Evolutionary conservation across 2,329 filamentous ascomycete genomes (phyloP).

Genomic region (Alternaria rosae): DNA sequence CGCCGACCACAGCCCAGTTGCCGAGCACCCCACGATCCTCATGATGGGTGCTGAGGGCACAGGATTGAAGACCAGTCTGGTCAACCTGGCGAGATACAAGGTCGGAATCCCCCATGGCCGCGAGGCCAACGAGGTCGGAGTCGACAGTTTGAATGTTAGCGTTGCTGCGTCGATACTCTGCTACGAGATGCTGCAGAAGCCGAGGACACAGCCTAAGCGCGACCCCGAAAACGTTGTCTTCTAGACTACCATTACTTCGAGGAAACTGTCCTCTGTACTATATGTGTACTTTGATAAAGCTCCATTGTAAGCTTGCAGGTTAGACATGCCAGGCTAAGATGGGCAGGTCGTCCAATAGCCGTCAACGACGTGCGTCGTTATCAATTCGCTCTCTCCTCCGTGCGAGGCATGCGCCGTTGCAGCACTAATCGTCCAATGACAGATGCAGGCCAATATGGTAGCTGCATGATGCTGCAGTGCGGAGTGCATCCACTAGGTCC

Average conservation of each 20-base stretch:
- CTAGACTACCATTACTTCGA: constrained; percentile 12
- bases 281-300: not conserved
- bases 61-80: constrained; percentile 37
- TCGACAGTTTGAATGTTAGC: constrained; percentile 94
- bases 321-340: constrained; percentile 8
- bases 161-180: constrained; percentile 83
- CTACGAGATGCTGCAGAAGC: constrained; percentile 67
- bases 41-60: constrained; percentile 63
- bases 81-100: constrained; percentile 67
- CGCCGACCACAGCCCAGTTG: constrained; percentile 37
- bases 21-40: constrained; percentile 71
- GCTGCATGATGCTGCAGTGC: constrained; percentile 14
- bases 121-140: constrained; percentile 58
- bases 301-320: not conserved
- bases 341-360: not conserved
- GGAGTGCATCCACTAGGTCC: constrained; percentile 13
- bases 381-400: constrained; percentile 9
- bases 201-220: constrained; percentile 18
- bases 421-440: constrained; percentile 4
- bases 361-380: constrained; percentile 11
- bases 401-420: constrained; percentile 11
- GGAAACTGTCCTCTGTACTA: constrained; percentile 9
- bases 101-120: constrained; percentile 68
- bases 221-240: constrained; percentile 31
- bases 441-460: constrained; percentile 1